Evolutionary conservation across 2,329 filamentous ascomycete genomes (phyloP).

Genomic region (Claviceps fusiformis): DNA sequence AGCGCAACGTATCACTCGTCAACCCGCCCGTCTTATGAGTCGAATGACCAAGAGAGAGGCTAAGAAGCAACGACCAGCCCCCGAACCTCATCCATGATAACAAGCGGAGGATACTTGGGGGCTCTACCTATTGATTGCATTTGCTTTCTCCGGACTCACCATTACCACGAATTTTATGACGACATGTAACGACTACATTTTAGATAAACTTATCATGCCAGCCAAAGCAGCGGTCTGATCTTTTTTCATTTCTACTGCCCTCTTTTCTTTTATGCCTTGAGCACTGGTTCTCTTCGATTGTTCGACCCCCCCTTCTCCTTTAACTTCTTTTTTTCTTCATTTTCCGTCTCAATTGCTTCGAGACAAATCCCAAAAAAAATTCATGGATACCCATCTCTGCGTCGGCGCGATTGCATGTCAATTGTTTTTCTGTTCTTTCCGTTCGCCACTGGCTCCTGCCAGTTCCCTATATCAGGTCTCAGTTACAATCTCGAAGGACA

Average conservation of each 20-base stretch:
- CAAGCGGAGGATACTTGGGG: not conserved
- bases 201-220: conserved; percentile 7
- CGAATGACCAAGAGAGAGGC: conserved; percentile 3
- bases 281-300: not conserved
- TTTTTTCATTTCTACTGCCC: not conserved
- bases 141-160: conserved; percentile 5
- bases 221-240: conserved; percentile 1
- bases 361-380: too few species aligned
- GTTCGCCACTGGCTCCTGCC: not conserved
- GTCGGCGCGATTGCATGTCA: not conserved
- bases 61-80: not conserved
- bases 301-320: not conserved
- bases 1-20: conserved; percentile 13
- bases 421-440: not conserved
- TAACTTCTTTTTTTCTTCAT: not conserved
- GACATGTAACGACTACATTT: conserved; percentile 12
- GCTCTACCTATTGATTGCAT: conserved; percentile 1
- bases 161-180: conserved; percentile 15
- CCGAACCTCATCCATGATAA: not conserved
- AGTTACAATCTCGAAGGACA: not conserved
- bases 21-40: conserved; percentile 5
- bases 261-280: not conserved
- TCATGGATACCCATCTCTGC: not conserved
- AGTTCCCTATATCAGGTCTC: not conserved
- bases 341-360: not conserved